Conservation (phyloP, 78 protist species). For the Monocercomonoides exilis region DNA sequence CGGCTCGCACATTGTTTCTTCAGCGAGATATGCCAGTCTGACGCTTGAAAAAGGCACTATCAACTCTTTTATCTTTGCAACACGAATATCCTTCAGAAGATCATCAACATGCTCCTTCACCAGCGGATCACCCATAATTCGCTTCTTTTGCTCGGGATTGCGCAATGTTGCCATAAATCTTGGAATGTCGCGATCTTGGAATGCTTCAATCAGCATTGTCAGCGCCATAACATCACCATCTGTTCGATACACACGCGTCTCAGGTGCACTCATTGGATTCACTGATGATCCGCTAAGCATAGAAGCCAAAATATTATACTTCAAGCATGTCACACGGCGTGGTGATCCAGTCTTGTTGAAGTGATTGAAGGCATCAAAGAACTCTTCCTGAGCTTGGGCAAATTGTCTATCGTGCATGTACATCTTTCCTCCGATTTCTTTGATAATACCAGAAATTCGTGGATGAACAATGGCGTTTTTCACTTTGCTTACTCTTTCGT, state of each 20-base stretch:
- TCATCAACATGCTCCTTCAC: background rate
- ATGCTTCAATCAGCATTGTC: background rate
- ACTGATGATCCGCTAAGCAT: background rate
- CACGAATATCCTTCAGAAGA: background rate
- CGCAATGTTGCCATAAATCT: background rate
- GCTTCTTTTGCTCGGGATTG: background rate
- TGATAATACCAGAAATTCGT: background rate
- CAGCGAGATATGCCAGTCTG: background rate
- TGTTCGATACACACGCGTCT: background rate
- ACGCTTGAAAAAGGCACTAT: background rate
- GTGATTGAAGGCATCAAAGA: background rate
- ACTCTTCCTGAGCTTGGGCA: background rate
- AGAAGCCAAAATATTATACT: background rate
- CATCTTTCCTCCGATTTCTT: background rate
- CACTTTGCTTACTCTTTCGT: background rate
- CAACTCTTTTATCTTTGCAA: background rate
- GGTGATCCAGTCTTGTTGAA: background rate
- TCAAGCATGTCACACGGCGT: background rate
- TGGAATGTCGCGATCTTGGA: background rate
- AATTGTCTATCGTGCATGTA: background rate
- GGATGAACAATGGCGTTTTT: background rate
- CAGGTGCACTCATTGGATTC: background rate
- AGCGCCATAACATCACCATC: background rate
- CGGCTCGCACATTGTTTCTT: background rate
- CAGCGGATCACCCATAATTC: background rate